phyloP scores from a whole-genome alignment of 2,329 filamentous ascomycete species.

The Colletotrichum sp. region DNA sequence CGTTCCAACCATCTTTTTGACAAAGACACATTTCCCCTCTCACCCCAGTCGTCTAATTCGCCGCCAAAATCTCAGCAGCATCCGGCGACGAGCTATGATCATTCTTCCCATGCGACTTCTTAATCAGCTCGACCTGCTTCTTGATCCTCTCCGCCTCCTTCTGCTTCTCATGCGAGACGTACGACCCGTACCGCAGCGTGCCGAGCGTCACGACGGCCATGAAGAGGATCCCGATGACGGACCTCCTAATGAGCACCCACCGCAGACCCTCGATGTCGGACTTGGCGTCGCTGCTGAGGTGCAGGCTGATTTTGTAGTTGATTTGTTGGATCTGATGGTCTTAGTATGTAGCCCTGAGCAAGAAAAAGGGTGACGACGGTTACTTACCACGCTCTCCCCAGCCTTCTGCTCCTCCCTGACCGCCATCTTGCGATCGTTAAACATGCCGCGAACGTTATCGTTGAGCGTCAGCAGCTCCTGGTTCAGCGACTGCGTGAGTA shows the following conservation, averaged over 20 bases:
- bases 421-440: constrained; percentile 93
- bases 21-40: too few relatives aligned
- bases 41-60: constrained; percentile 46
- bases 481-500: constrained; percentile 80
- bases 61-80: constrained; percentile 62
- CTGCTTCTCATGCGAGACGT: constrained; percentile 55
- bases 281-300: constrained; percentile 86
- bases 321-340: constrained; percentile 79
- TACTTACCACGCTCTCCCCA: constrained; percentile 72
- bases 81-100: constrained; percentile 54
- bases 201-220: constrained; percentile 67
- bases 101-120: constrained; percentile 47
- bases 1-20: too few relatives aligned
- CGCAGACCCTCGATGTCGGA: constrained; percentile 90
- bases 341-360: too few relatives aligned
- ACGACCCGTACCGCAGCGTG: constrained; percentile 65
- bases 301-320: constrained; percentile 94
- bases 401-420: constrained; percentile 86
- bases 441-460: constrained; percentile 93
- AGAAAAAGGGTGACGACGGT: too few relatives aligned
- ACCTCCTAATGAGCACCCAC: constrained; percentile 77
- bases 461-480: constrained; percentile 84
- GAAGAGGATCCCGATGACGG: constrained; percentile 68
- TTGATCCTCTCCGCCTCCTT: constrained; percentile 48
- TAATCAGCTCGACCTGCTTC: constrained; percentile 47